Base-by-base conservation (phyloP, 1,284 basidiomycete species). In the Peniophora sp. region DNA sequence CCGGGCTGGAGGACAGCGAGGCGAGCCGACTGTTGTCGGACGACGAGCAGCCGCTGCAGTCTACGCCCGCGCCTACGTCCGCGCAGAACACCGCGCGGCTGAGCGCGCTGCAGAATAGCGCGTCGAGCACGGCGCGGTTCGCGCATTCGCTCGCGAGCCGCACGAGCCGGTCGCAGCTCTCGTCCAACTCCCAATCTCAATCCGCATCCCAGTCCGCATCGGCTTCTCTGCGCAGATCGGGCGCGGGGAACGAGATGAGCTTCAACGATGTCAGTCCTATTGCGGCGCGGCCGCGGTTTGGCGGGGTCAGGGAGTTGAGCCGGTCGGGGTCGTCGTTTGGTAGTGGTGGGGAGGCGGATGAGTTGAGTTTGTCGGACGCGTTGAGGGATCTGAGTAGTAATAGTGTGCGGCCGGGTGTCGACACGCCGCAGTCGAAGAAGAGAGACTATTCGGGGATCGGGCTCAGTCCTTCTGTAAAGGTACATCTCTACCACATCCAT, bases 81-180 rank as follows among this genome's bases (percentile, higher is more conserved):
- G 62, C 62, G 3, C 71, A 60, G 51, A 62, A 64, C 22, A 78
- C 79, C 0, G 67, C 80, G 37, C 37, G 37, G 6, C 37, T 41
- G 15, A 15, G 23, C 73, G 76, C 41, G 67, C 75, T 0, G 70
- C 75, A 27, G 75, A 20, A 77, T 0, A 83, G 79, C 58, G 73
- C 77, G 10, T 75, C 74, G 2, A 86, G 84, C 58, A 76, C 83
- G 1, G 72, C 76, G n/a, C 76, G 85, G n/a, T 87, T 88, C 60
- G 83, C 85, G 0, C 74, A 74, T 48, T 88, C 87, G 1, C 74
- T 88, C 51, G 75, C 75, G 17, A 58, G 53, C n/a, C 53, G 57
- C 23, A 36, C 46, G 23, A 57, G 56, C 47, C 48, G 56, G 20
- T 73, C 78, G 39, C 76, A 76, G 54, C 68, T 41, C 64, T 64